Evolutionary conservation across 108 stramenopile genomes (phyloP).

Genomic region (Heterococcus sp.): DNA sequence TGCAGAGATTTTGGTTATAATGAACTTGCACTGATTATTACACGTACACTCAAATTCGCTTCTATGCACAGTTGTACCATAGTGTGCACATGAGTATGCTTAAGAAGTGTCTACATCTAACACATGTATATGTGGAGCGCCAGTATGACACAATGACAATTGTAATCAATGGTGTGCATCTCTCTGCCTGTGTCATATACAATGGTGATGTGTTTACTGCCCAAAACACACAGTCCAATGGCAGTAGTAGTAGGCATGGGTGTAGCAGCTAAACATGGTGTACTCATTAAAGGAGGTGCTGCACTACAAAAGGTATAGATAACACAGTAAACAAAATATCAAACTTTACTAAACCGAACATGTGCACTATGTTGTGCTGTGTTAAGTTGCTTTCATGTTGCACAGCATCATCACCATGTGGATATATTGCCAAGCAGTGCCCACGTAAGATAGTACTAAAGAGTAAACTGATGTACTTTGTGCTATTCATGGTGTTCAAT

Average conservation of each 20-base stretch:
- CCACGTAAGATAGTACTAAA: too few species aligned
- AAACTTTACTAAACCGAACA: too few species aligned
- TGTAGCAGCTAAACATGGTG: slow-evolving; percentile 83
- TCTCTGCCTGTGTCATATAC: slow-evolving; percentile 13
- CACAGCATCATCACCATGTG: neutral
- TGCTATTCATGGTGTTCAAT: too few species aligned
- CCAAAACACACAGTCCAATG: slow-evolving; percentile 69
- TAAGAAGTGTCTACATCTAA: neutral
- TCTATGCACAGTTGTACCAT: neutral
- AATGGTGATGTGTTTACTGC: slow-evolving; percentile 56
- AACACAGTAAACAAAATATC: neutral
- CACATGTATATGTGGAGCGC: neutral
- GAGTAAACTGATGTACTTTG: too few species aligned
- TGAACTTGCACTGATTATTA: neutral
- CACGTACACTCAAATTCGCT: neutral
- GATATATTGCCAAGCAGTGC: too few species aligned
- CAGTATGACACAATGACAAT: neutral
- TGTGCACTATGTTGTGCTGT: neutral
- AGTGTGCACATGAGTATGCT: neutral
- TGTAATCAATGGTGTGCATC: neutral
- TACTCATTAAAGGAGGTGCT: slow-evolving; percentile 93
- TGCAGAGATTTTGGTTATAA: neutral
- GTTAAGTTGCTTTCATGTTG: neutral
- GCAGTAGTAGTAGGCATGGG: slow-evolving; percentile 91
- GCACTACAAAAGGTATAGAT: slow-evolving; percentile 71